These are phyloP conservation scores for Saccharomycopsis fibuligera DNA, from an alignment of 805 yeast genomes.

Conservation along the genomic window DNA sequence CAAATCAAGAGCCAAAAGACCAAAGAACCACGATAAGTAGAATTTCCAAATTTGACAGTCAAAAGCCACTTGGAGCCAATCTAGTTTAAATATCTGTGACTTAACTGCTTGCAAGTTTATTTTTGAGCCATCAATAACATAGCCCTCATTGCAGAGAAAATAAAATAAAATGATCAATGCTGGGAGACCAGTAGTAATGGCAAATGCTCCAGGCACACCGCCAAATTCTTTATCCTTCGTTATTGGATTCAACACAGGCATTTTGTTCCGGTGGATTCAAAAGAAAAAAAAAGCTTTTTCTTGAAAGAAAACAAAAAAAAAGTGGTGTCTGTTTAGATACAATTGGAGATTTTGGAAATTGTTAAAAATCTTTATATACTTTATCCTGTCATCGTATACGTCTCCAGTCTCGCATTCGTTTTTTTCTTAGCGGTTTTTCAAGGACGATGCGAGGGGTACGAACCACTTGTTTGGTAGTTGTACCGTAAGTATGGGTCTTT, in stretches of 20 bases:
- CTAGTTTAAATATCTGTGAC: slow-evolving; percentile 25
- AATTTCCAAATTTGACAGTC: slow-evolving; percentile 50
- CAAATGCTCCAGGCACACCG: slow-evolving; percentile 70
- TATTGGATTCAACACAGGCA: slow-evolving; percentile 50
- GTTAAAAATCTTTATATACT: no score
- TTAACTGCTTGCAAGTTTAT: slow-evolving; percentile 37
- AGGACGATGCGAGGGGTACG: no score
- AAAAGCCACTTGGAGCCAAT: slow-evolving; percentile 29
- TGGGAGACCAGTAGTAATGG: slow-evolving; percentile 64
- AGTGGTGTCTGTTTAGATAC: no score
- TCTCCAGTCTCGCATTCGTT: no score
- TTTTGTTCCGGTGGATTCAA: not conserved
- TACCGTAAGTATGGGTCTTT: no score
- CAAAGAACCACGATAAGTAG: slow-evolving; percentile 68
- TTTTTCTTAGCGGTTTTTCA: no score
- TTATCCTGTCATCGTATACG: no score
- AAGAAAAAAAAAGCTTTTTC: no score
- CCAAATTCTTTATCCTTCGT: slow-evolving; percentile 70
- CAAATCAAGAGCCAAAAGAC: slow-evolving; percentile 56
- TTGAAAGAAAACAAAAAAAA: no score
- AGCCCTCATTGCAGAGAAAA: slow-evolving; percentile 53
- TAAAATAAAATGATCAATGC: slow-evolving; percentile 51
- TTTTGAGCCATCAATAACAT: slow-evolving; percentile 43
- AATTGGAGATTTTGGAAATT: no score
- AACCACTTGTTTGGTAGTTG: no score